Evolutionary conservation across 371 early-diverging fungal genomes (phyloP).

Genomic region (Actinomortierella wolfii): DNA sequence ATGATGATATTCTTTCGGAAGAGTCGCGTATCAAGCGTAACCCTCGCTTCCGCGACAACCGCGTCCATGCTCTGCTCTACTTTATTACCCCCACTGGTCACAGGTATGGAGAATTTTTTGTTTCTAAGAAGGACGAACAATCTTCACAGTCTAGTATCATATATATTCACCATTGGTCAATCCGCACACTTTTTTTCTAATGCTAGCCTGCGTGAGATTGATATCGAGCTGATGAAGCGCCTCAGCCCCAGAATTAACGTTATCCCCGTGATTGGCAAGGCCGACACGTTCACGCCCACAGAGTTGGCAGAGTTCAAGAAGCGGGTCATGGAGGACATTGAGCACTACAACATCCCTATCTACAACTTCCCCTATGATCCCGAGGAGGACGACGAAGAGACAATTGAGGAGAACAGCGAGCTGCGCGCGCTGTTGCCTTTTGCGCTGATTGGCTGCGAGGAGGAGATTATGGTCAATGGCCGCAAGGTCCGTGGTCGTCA

Average conservation of each 20-base stretch:
- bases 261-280: conserved; percentile 89
- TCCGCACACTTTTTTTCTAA: conserved; percentile 1
- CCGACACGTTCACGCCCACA: conserved; percentile 76
- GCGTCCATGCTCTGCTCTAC: conserved; percentile 97
- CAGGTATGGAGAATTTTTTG: conserved; percentile 52
- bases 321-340: conserved; percentile 92
- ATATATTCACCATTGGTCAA: no score
- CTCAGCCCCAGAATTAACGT: conserved; percentile 93
- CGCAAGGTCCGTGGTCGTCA: conserved; percentile 90
- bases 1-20: conserved; percentile 95
- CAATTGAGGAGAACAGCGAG: conserved; percentile 95
- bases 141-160: no score
- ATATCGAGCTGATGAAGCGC: conserved; percentile 96
- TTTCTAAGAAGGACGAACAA: no score
- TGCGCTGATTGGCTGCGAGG: conserved; percentile 95
- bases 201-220: conserved; percentile 88
- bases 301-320: conserved; percentile 85
- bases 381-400: conserved; percentile 90
- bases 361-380: conserved; percentile 83
- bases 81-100: conserved; percentile 98
- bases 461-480: conserved; percentile 82
- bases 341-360: conserved; percentile 90
- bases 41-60: conserved; percentile 95
- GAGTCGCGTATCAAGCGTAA: conserved; percentile 95
- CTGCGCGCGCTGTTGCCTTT: conserved; percentile 92